Base-by-base conservation (phyloP, 2,329 filamentous ascomycete species). In the Fusarium circinatum region DNA sequence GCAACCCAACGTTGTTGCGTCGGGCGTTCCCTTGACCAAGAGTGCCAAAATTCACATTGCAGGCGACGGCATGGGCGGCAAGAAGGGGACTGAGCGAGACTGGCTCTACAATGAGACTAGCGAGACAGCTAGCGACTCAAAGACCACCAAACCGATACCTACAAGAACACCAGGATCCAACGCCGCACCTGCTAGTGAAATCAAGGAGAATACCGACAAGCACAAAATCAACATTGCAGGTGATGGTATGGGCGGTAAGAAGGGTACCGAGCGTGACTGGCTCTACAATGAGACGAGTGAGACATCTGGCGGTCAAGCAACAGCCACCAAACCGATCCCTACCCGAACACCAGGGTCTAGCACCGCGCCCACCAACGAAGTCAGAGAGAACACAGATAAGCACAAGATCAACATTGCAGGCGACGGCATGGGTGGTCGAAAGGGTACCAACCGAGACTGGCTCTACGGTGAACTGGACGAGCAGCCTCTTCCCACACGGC, bases 41-140 rank as follows among this genome's bases (percentile, higher is more conserved):
- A 71, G 55, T 36, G 39, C 64, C 51, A 70, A 67, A 67, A 84
- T 85, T 42, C 82, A 81, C 58, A 87, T 88, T 62, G 86, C 83
- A 5, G 89, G 90, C 32, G 88, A 91, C 73, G 91, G 91, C 66
- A 92, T 92, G 90, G 91, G 90, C 47, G 88, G 89, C 51, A 85
- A 84, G 73, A 89, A 85, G 79, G 88, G 86, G 47, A 82, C 85
- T 32, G 82, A 86, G 48, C 83, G 88, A 60, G 81, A 85, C 75
- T 92, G 90, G 90, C 83, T 89, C n/a, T 88, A 90, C 44, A 68
- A 86, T 51, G 86, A 86, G 36, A 86, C 86, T 30, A 83, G 85
- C 26, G 71, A 85, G 61, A 74, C 42, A 34, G 11, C 38, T n/a
- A 41, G 54, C 30, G 65, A 55, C 36, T 32, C 64, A 32, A 47